A percentile compares a stretch with the other conserved stretches of the same genome.
Evolutionary conservation across 768 basidiomycete species (phyloP).

Genomic region (Tulasnella sp.): DNA sequence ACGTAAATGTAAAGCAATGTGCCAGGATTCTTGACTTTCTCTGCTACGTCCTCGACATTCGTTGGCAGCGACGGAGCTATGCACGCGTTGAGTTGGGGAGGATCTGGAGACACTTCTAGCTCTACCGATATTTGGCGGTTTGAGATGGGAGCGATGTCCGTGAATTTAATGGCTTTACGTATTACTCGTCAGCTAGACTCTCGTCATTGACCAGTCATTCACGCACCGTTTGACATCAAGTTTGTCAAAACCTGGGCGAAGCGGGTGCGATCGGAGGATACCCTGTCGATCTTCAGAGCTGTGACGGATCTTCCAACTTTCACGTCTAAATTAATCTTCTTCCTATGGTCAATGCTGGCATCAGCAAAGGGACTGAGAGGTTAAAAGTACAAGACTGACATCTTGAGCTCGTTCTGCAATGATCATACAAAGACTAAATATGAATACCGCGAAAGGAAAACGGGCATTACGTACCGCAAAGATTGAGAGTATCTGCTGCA

Average conservation of each 20-base stretch:
- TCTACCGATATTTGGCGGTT: conserved; percentile 38
- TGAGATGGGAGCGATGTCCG: conserved; percentile 35
- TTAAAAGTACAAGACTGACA: conserved; percentile 27
- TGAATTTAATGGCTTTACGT: conserved; percentile 41
- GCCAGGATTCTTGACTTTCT: not conserved
- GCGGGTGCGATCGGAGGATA: conserved; percentile 42
- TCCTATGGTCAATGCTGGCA: conserved; percentile 32
- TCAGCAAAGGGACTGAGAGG: not conserved
- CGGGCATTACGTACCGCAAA: conserved; percentile 33
- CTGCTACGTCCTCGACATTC: conserved; percentile 20
- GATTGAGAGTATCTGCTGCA: conserved; percentile 40
- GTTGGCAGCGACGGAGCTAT: conserved; percentile 33
- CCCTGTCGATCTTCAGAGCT: conserved; percentile 34
- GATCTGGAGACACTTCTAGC: conserved; percentile 38
- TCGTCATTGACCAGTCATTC: conserved; percentile 33
- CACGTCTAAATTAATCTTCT: conserved; percentile 39
- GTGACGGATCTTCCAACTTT: conserved; percentile 39
- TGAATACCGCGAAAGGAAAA: not conserved
- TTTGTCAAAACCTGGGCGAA: conserved; percentile 38
- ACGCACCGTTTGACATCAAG: conserved; percentile 36
- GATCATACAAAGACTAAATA: not conserved
- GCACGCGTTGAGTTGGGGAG: conserved; percentile 37
- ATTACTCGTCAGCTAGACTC: conserved; percentile 39
- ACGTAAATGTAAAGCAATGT: conserved; percentile 40
- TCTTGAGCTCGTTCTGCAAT: conserved; percentile 39